Evolutionary conservation across 257 asterid genomes (phyloP).

Genomic region (Nicotiana tabacum): DNA sequence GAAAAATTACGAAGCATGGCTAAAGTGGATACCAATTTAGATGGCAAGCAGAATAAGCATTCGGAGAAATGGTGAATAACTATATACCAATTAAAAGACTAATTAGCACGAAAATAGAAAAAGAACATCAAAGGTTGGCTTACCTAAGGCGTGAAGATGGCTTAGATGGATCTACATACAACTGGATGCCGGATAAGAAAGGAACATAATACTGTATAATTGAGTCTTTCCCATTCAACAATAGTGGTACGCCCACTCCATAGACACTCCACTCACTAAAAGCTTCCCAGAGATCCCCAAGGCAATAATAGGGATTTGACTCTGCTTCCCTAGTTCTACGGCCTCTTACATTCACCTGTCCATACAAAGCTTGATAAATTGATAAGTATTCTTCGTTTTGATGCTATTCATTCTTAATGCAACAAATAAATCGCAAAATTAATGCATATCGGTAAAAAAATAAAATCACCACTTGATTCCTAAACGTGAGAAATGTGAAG

Average conservation of each 20-base stretch:
- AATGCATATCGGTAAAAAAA: background rate
- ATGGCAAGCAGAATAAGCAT: conserved; percentile 3
- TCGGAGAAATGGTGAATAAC: background rate
- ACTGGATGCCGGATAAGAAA: conserved; percentile 69
- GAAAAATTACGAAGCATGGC: background rate
- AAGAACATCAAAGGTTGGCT: conserved; percentile 17
- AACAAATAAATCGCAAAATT: background rate
- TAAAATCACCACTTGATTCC: background rate
- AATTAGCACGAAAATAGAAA: background rate
- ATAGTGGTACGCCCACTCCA: conserved; percentile 68
- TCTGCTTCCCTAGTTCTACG: conserved; percentile 28
- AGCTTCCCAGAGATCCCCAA: conserved; percentile 65
- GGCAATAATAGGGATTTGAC: conserved; percentile 37
- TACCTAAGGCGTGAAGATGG: conserved; percentile 38
- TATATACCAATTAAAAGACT: background rate
- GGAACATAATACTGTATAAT: conserved; percentile 71
- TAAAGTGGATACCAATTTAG: background rate
- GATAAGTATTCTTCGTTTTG: background rate
- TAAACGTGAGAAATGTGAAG: background rate
- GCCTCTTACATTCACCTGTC: conserved; percentile 38
- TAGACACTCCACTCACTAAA: conserved; percentile 55
- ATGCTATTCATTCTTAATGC: background rate
- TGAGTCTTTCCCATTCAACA: conserved; percentile 40
- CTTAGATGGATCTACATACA: conserved; percentile 51
- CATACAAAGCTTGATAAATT: conserved; percentile 1